Evolutionary conservation across 2,329 filamentous ascomycete species (phyloP).

Genomic region (Fusarium annulatum): DNA sequence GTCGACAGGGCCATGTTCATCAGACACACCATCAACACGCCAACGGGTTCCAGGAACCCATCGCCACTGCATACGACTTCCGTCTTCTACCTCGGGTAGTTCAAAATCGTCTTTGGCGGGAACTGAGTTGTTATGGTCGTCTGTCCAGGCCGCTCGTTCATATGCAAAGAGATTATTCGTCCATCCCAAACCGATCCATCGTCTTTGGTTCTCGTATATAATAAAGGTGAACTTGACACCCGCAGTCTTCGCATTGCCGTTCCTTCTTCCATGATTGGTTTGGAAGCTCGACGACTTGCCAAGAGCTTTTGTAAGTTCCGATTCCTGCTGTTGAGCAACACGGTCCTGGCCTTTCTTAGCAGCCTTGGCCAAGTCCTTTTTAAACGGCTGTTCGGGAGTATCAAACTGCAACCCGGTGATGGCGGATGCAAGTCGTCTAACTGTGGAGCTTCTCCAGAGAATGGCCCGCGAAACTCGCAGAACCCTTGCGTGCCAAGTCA

Average conservation of each 20-base stretch:
- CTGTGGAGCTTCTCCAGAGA: slow-evolving; percentile 85
- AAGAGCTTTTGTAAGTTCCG: slow-evolving; percentile 60
- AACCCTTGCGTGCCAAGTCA: slow-evolving; percentile 93
- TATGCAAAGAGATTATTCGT: slow-evolving; percentile 91
- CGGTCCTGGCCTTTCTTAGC: slow-evolving; percentile 37
- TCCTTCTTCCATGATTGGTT: slow-evolving; percentile 42
- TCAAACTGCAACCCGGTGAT: slow-evolving; percentile 85
- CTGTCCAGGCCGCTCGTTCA: slow-evolving; percentile 91
- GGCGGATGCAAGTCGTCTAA: slow-evolving; percentile 75
- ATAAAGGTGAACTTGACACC: slow-evolving; percentile 97
- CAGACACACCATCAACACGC: slow-evolving; percentile 81
- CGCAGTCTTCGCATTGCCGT: slow-evolving; percentile 66
- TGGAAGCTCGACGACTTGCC: slow-evolving; percentile 43
- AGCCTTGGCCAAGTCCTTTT: slow-evolving; percentile 43
- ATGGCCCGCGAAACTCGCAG: slow-evolving; percentile 87
- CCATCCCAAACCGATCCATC: slow-evolving; percentile 96
- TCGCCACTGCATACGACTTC: slow-evolving; percentile 67
- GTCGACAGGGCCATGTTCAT: slow-evolving; percentile 57
- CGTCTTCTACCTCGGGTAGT: slow-evolving; percentile 70
- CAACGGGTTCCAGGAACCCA: slow-evolving; percentile 91
- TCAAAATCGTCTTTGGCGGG: slow-evolving; percentile 78
- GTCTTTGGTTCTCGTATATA: slow-evolving; percentile 93
- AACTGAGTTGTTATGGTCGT: slow-evolving; percentile 89
- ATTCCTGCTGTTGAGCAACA: slow-evolving; percentile 47
- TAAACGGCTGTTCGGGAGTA: slow-evolving; percentile 53